Evolutionary conservation across 2,329 filamentous ascomycete species (phyloP), one percentile per base, ranked within the genome.

Genomic region (Pyrenophora teres): DNA sequence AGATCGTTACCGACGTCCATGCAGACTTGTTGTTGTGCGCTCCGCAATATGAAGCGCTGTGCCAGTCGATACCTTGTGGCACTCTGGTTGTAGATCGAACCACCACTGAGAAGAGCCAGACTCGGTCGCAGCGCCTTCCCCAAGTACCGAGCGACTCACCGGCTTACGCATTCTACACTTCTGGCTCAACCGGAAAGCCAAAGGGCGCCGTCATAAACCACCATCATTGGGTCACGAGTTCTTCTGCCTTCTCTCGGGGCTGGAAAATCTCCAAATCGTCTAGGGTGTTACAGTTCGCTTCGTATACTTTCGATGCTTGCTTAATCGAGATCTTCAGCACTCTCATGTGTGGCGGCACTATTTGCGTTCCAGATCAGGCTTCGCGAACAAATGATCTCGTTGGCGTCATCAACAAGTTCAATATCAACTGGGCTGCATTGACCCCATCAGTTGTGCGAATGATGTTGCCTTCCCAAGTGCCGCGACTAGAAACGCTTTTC

Each of bases 141-240:
- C 59, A 72, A 5, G 70, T 76, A 0, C 64, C 72, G 0, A 74
- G 78, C 0, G 74, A 79, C 18, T 78, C 81, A 19, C 76, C 78
- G 2, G 85, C 85, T 0, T 88, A 86, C 62, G 77, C 85, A 3
- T 79, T 89, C 4, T 84, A 87, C 54, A 82, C 81, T 0, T 81
- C 81, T 2, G 81, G 82, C 0, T 82, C 81, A 0, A 81, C 82
- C 1, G 80, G 80, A 41, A 79, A 78, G 43, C 82, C 83, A 0
- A 84, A 84, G 50, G 85, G 84, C 1, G 81, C 86, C 10, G 82
- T 86, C 15, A 83, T 87, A 53, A 82, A 82, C 6, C 87, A 89
- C 60, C 74, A 74, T 0, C 80, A 83, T 0, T 75, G 87, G 1
- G 81, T 82, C 1, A 83, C 83, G 3, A 64, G 66, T 47, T 68